Conservation (phyloP, 805 yeast genomes). For the Metschnikowia hibisci region DNA sequence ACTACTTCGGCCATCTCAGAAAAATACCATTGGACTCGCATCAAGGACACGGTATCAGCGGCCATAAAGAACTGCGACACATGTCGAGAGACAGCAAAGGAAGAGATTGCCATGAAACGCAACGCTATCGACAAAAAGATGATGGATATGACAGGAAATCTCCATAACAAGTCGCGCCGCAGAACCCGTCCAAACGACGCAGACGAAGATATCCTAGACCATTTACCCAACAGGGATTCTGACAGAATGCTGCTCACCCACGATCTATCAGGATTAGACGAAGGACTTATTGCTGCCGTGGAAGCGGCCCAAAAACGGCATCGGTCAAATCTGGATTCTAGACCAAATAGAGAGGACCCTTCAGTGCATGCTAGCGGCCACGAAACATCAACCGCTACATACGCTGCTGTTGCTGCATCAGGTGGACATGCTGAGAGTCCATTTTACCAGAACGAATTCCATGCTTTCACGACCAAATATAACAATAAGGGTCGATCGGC, state of each 20-base stretch:
- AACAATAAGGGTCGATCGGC: slow-evolving; percentile 6
- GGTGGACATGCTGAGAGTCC: slow-evolving; percentile 20
- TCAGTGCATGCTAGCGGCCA: slow-evolving; percentile 7
- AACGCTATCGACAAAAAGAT: slow-evolving; percentile 19
- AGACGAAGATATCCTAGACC: slow-evolving; percentile 26
- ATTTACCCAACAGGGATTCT: slow-evolving; percentile 17
- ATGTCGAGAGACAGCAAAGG: slow-evolving; percentile 53
- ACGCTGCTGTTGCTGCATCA: slow-evolving; percentile 36
- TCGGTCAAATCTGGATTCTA: slow-evolving; percentile 21
- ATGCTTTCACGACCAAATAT: slow-evolving; percentile 11
- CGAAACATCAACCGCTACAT: slow-evolving; percentile 18
- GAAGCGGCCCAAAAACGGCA: slow-evolving; percentile 50
- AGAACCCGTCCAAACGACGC: slow-evolving; percentile 16
- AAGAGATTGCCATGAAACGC: slow-evolving; percentile 17
- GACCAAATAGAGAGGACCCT: slow-evolving; percentile 2
- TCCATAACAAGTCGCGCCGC: not conserved
- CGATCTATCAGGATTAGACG: slow-evolving; percentile 43
- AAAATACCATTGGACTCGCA: slow-evolving; percentile 85
- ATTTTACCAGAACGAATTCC: slow-evolving; percentile 13
- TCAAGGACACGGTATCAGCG: slow-evolving; percentile 79
- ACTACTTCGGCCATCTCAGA: slow-evolving; percentile 76
- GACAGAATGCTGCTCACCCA: slow-evolving; percentile 33
- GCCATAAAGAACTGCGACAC: slow-evolving; percentile 73
- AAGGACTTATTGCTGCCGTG: slow-evolving; percentile 55
- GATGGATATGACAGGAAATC: slow-evolving; percentile 1